Conservation (phyloP, 495 filamentous ascomycete species). For the Hypoxylon rickii region DNA sequence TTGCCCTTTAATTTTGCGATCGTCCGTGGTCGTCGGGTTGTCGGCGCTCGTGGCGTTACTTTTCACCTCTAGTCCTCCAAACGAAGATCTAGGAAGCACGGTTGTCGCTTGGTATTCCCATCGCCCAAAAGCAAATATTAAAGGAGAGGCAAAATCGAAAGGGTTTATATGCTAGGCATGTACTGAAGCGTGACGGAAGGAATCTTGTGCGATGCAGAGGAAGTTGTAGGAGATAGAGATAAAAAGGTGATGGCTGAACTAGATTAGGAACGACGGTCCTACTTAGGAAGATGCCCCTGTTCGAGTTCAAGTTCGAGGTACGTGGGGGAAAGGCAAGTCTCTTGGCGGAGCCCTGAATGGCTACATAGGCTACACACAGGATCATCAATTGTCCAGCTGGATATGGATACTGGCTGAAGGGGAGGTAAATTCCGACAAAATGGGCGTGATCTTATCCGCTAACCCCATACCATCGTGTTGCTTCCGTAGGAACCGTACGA, state of each 20-base stretch:
- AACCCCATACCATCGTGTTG: background rate
- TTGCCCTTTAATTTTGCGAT: slow-evolving; percentile 1
- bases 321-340: slow-evolving; percentile 32
- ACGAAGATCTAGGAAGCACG: slow-evolving; percentile 12
- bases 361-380: slow-evolving; percentile 33
- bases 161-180: too few species aligned
- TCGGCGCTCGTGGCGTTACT: slow-evolving; percentile 4
- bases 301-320: too few species aligned
- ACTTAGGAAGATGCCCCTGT: slow-evolving; percentile 28
- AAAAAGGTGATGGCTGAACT: slow-evolving; percentile 27
- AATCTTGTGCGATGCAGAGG: slow-evolving; percentile 23
- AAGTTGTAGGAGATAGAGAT: slow-evolving; percentile 30
- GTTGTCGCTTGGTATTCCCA: slow-evolving; percentile 27
- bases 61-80: slow-evolving; percentile 28
- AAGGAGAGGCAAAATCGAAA: too few species aligned
- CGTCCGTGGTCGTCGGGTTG: slow-evolving; percentile 10
- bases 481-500: slow-evolving; percentile 21
- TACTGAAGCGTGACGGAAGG: slow-evolving; percentile 28
- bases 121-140: slow-evolving; percentile 24
- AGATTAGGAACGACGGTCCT: slow-evolving; percentile 30
- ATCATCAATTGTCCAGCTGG: slow-evolving; percentile 30
- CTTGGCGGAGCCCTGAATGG: slow-evolving; percentile 40
- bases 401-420: slow-evolving; percentile 30
- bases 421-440: slow-evolving; percentile 29
- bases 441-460: slow-evolving; percentile 19